Evolutionary conservation across 768 basidiomycete genomes (phyloP).

Genomic region (Trametes maxima): DNA sequence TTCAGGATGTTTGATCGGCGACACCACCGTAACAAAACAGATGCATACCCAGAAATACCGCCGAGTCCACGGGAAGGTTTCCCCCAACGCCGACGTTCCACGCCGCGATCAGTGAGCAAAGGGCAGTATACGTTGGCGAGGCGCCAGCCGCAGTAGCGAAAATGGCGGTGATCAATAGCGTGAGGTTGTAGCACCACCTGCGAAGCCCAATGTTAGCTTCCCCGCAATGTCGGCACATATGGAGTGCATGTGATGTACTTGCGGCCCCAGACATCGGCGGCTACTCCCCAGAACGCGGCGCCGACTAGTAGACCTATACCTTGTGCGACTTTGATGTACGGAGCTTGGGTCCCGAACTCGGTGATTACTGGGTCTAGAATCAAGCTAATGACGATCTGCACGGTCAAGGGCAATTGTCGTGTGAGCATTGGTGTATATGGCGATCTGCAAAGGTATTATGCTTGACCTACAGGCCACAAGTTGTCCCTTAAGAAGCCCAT

Average conservation of each 20-base stretch:
- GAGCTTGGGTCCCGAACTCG: slow-evolving; percentile 64
- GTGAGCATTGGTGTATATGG: background rate
- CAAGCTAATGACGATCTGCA: slow-evolving; percentile 62
- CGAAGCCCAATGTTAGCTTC: too few species aligned
- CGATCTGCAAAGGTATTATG: background rate
- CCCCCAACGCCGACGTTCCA: slow-evolving; percentile 75
- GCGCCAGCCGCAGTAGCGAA: slow-evolving; percentile 68
- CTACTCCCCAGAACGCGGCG: slow-evolving; percentile 68
- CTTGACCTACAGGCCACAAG: slow-evolving; percentile 60
- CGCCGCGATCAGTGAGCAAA: slow-evolving; percentile 55
- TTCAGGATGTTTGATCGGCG: background rate
- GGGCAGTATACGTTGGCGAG: slow-evolving; percentile 51
- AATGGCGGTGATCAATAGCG: slow-evolving; percentile 64
- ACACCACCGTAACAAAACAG: background rate
- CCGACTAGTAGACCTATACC: slow-evolving; percentile 76
- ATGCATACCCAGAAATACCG: slow-evolving; percentile 69
- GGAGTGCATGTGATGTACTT: slow-evolving; percentile 37
- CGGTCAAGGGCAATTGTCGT: background rate
- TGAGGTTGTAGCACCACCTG: slow-evolving; percentile 71
- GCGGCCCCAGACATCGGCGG: slow-evolving; percentile 72
- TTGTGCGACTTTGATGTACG: slow-evolving; percentile 67
- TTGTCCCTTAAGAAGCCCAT: slow-evolving; percentile 49
- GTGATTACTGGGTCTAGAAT: slow-evolving; percentile 65
- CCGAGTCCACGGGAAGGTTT: slow-evolving; percentile 74
- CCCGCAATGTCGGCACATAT: too few species aligned